These are phyloP conservation scores for Pulveroboletus ravenelii DNA, from an alignment of 768 basidiomycete species.

Conservation along the genomic window DNA sequence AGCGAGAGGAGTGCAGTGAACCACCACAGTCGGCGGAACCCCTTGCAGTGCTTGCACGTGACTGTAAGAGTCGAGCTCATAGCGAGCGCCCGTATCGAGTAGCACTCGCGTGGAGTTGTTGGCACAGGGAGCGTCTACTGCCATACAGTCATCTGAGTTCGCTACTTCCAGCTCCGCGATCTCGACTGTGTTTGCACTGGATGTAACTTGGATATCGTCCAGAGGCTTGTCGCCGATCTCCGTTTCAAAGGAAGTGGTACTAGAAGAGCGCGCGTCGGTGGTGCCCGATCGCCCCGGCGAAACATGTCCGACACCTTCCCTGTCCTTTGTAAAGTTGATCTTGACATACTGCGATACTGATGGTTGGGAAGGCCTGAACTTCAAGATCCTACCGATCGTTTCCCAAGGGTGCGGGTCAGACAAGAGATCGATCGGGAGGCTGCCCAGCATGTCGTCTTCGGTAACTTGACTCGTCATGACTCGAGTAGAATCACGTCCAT, in stretches of 20 bases:
- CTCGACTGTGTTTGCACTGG: background rate
- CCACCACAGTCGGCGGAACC: background rate
- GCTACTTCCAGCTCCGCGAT: background rate
- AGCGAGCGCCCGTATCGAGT: background rate
- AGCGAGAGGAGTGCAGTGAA: background rate
- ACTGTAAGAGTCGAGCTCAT: no score
- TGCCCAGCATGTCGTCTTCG: background rate
- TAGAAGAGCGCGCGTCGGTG: background rate
- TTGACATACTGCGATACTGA: background rate
- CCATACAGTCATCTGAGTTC: background rate
- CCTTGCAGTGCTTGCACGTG: background rate
- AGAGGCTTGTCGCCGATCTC: background rate
- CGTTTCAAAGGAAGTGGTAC: background rate
- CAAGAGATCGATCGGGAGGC: slow-evolving; percentile 22
- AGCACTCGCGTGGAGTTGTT: background rate
- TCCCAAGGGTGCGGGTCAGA: slow-evolving; percentile 31
- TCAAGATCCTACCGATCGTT: slow-evolving; percentile 26
- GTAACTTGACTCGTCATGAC: background rate
- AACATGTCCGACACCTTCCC: slow-evolving; percentile 27
- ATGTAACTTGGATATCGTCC: background rate
- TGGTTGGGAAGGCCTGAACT: slow-evolving; percentile 8
- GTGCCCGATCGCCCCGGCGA: background rate
- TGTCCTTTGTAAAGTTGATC: slow-evolving; percentile 18
- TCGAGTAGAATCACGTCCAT: background rate
- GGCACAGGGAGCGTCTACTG: background rate